Conservation (phyloP, 352 stramenopile species). For the Halophytophthora batemanensis region DNA sequence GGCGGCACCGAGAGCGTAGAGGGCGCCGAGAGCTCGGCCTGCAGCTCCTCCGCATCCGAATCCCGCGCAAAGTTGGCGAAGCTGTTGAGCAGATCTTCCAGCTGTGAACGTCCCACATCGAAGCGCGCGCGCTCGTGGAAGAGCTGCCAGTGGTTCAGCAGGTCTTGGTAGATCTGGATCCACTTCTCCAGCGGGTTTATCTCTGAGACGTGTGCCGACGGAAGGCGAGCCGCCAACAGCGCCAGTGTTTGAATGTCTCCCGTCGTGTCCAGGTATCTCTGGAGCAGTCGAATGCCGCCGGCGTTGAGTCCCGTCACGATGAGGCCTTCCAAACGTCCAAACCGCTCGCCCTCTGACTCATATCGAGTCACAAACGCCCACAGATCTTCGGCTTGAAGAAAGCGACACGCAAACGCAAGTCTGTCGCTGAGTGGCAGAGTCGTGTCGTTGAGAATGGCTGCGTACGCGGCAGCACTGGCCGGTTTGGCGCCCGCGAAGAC, state of each 20-base stretch:
- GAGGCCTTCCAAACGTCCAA: constrained; percentile 88
- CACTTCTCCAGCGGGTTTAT: constrained; percentile 70
- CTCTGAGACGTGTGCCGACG: constrained; percentile 54
- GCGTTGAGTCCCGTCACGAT: constrained; percentile 86
- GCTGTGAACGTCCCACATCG: constrained; percentile 89
- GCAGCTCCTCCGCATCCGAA: constrained; percentile 40
- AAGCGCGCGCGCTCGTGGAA: constrained; percentile 92
- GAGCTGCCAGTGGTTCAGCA: constrained; percentile 94
- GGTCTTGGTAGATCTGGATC: constrained; percentile 89
- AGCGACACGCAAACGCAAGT: constrained; percentile 90
- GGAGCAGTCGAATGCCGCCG: constrained; percentile 83
- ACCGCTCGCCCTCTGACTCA: constrained; percentile 76
- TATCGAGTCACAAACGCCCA: constrained; percentile 74
- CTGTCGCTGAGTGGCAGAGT: constrained; percentile 87
- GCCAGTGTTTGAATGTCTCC: constrained; percentile 92
- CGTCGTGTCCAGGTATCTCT: constrained; percentile 89
- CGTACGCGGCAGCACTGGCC: constrained; percentile 45
- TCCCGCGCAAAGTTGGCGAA: constrained; percentile 61
- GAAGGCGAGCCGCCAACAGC: constrained; percentile 71
- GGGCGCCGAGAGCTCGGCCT: constrained; percentile 39
- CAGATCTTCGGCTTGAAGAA: constrained; percentile 82
- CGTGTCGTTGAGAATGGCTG: constrained; percentile 82
- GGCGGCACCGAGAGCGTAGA: constrained; percentile 61
- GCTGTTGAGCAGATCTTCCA: constrained; percentile 82
- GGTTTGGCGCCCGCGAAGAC: constrained; percentile 27